A percentile compares a stretch with the other conserved stretches of the same genome.
Conservation (phyloP, 495 filamentous ascomycete genomes). For the Ramalina peruviana region DNA sequence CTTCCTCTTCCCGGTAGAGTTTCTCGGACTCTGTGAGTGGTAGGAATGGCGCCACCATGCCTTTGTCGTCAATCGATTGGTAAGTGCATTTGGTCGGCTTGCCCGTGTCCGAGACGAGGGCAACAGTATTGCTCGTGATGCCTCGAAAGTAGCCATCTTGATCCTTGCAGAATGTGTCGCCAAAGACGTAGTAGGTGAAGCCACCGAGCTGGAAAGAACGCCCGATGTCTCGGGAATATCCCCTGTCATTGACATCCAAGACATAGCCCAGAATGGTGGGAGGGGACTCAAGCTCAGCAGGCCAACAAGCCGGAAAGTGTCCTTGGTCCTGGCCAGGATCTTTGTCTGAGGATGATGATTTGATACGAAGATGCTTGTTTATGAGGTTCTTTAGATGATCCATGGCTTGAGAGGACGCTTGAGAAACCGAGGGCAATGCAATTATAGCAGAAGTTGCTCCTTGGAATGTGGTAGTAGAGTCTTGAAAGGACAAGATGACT, state of each 20-base stretch:
- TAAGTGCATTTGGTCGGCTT: conserved; percentile 7
- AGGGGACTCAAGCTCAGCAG: background rate
- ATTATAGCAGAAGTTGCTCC: too few relatives aligned
- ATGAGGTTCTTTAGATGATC: too few relatives aligned
- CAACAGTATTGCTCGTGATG: conserved; percentile 13
- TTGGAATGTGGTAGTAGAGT: too few relatives aligned
- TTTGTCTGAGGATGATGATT: too few relatives aligned
- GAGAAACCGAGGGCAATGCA: too few relatives aligned
- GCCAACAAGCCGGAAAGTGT: conserved; percentile 2
- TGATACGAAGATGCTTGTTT: too few relatives aligned
- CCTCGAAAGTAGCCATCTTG: conserved; percentile 15
- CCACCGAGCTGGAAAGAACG: conserved; percentile 10
- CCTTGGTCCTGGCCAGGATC: too few relatives aligned
- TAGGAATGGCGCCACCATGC: conserved; percentile 8
- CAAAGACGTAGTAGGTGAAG: conserved; percentile 12
- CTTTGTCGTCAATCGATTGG: conserved; percentile 1
- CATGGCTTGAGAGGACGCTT: too few relatives aligned
- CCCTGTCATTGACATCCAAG: conserved; percentile 1
- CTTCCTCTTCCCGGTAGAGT: conserved; percentile 4
- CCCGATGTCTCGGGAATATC: conserved; percentile 17
- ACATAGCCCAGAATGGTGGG: conserved; percentile 14
- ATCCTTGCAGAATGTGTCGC: conserved; percentile 19
- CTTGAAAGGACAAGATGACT: background rate
- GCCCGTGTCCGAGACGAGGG: conserved; percentile 4
- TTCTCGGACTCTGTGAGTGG: conserved; percentile 3